These are phyloP conservation scores for Scutellaria galericulata DNA, from an alignment of 257 asterid species.

Conservation along the genomic window DNA sequence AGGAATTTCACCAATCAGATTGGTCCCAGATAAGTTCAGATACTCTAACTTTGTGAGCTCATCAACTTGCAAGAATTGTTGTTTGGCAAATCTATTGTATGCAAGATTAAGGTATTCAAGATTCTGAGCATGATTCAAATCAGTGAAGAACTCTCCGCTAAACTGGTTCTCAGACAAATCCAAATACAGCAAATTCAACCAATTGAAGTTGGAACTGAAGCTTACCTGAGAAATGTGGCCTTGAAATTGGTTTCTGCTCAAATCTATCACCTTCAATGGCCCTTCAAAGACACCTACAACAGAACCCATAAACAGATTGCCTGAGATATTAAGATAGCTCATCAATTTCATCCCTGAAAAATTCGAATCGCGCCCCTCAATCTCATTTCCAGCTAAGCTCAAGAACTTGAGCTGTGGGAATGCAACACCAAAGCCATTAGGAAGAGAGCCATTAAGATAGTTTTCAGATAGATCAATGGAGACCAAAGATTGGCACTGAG, in stretches of 20 bases:
- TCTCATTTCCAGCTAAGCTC: slow-evolving; percentile 66
- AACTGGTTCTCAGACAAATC: slow-evolving; percentile 82
- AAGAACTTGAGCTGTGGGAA: slow-evolving; percentile 61
- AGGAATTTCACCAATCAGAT: slow-evolving; percentile 73
- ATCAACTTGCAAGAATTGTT: slow-evolving; percentile 50
- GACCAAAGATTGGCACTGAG: slow-evolving; percentile 60
- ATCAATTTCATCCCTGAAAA: slow-evolving; percentile 57
- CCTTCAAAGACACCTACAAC: slow-evolving; percentile 65
- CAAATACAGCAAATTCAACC: slow-evolving; percentile 70
- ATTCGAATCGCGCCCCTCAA: slow-evolving; percentile 70
- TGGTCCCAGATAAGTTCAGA: slow-evolving; percentile 75
- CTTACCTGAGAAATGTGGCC: slow-evolving; percentile 86
- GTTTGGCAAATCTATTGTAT: slow-evolving; percentile 68
- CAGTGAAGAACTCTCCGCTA: slow-evolving; percentile 69
- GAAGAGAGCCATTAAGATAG: slow-evolving; percentile 61
- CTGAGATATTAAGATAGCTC: slow-evolving; percentile 71
- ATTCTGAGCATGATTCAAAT: slow-evolving; percentile 51
- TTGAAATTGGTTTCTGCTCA: slow-evolving; percentile 88
- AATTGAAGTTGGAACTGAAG: slow-evolving; percentile 56
- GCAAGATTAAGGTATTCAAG: slow-evolving; percentile 85
- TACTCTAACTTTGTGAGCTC: slow-evolving; percentile 61
- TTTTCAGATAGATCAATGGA: slow-evolving; percentile 73
- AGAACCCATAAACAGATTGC: slow-evolving; percentile 74
- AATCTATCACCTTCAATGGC: slow-evolving; percentile 75
- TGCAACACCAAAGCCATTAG: slow-evolving; percentile 64